These are phyloP conservation scores for Annulohypoxylon stygium DNA, from an alignment of 495 filamentous ascomycete genomes.

Conservation along the genomic window DNA sequence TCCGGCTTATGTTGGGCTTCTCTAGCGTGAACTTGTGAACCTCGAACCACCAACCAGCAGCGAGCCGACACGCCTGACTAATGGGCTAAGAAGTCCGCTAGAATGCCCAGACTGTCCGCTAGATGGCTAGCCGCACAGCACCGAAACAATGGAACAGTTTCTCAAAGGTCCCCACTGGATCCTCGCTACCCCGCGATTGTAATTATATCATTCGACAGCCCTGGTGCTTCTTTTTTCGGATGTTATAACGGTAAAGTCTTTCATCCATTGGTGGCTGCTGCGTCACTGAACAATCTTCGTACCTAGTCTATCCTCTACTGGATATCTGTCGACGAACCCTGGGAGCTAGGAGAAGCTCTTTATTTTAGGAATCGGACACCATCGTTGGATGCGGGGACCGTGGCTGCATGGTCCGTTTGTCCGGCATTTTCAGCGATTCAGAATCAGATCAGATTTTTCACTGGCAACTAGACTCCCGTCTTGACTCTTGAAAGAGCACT, in stretches of 20 bases:
- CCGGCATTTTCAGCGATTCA: slow-evolving; percentile 17
- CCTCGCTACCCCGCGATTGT: slow-evolving; percentile 30
- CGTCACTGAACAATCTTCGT: not conserved
- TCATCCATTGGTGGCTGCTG: slow-evolving; percentile 9
- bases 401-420: slow-evolving; percentile 33
- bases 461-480: not conserved
- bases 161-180: slow-evolving; percentile 17
- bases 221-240: slow-evolving; percentile 14
- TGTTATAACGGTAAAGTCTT: slow-evolving; percentile 15
- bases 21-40: not conserved
- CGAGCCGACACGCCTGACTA: not conserved
- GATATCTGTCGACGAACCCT: not conserved
- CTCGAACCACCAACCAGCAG: slow-evolving; percentile 1
- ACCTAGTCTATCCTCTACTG: not conserved
- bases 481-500: slow-evolving; percentile 20
- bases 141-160: slow-evolving; percentile 25
- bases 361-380: slow-evolving; percentile 23
- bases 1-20: not conserved
- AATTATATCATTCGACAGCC: slow-evolving; percentile 32
- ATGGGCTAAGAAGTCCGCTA: not conserved
- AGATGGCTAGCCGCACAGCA: slow-evolving; percentile 3
- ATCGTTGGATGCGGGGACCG: slow-evolving; percentile 33
- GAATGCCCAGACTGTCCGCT: not conserved
- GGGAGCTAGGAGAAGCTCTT: slow-evolving; percentile 11
- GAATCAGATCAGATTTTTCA: not conserved